A percentile compares a stretch with the other conserved stretches of the same genome.
Evolutionary conservation across 148 eudicot species (phyloP).

Genomic region (Fagopyrum homotropicum): DNA sequence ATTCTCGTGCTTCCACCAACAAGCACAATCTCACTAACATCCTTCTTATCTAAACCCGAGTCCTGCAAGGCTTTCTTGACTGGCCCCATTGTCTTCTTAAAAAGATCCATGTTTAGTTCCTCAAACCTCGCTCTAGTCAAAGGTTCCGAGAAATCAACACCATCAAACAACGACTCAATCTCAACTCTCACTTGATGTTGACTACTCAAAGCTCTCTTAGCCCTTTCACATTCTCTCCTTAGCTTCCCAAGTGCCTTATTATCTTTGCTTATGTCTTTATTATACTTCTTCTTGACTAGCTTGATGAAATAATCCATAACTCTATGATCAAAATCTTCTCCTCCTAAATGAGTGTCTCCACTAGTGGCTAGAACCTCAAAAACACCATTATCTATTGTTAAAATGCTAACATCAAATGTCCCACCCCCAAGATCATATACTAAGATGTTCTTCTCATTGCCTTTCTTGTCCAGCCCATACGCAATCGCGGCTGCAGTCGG

Average conservation of each 20-base stretch:
- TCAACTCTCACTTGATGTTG: conserved; percentile 11
- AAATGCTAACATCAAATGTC: conserved; percentile 1
- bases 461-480: conserved; percentile 10
- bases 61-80: conserved; percentile 7
- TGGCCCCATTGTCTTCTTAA: background rate
- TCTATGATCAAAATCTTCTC: conserved; percentile 12
- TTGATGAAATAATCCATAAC: conserved; percentile 7
- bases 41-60: background rate
- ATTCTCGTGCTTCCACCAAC: conserved; percentile 9
- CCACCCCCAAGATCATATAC: conserved; percentile 6
- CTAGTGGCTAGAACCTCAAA: conserved; percentile 8
- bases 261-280: conserved; percentile 7
- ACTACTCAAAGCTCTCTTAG: conserved; percentile 6
- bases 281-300: conserved; percentile 1
- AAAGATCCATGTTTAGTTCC: conserved; percentile 1
- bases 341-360: conserved; percentile 2
- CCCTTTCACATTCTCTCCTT: conserved; percentile 6
- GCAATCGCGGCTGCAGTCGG: conserved; percentile 1
- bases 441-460: conserved; percentile 9
- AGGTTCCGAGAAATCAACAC: conserved; percentile 7
- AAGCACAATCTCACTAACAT: conserved; percentile 10
- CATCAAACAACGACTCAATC: conserved; percentile 9
- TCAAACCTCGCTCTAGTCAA: conserved; percentile 5
- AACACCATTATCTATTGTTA: background rate
- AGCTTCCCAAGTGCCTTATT: conserved; percentile 4